Evolutionary conservation across 2,329 filamentous ascomycete species (phyloP), one percentile per base, ranked within the genome.

Genomic region (Myriosclerotinia curreyana): DNA sequence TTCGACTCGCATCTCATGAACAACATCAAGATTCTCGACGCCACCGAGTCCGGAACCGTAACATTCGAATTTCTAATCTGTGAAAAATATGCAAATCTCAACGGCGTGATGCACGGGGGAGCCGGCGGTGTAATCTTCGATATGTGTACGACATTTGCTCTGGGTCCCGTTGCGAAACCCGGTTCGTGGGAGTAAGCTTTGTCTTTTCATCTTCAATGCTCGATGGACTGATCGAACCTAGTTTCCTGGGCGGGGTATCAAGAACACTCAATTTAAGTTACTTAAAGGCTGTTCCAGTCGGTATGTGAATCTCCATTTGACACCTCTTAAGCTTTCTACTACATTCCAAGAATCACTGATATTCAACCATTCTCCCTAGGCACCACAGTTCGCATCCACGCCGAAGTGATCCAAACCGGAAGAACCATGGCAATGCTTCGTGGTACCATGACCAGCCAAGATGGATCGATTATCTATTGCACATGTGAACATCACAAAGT

Each of bases 71-170:
- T 84, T 66, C 73, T 69, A 4, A 78, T 83, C 20, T 75, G 78
- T 12, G 69, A 71, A 14, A 71, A 73, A 54, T 78, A 83, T 60
- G 77, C 78, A 66, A 84, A 84, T 71, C 70, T 76, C 52, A 75
- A 76, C 40, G 77, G 77, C 1, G 80, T 79, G 40, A 76, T 85
- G 67, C 82, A 85, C 69, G 82, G 82, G 25, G 82, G 82, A 8
- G 81, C 81, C 2, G 81, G 81, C 2, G 79, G 80, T 0, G 74
- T 82, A 6, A 80, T 84, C 51, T 83, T 83, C 65, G 84, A 86
- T 69, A 81, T 85, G 73, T 77, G 79, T 62, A 83, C 80, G 5
- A 82, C 79, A 0, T 76, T 76, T 15, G 80, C 81, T 0, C 72
- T 83, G 22, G 81, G 79, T 49, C 80, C 81, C 1, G 59, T 83